These are phyloP conservation scores for Oehlia diaphana DNA, from an alignment of 192 early-diverging fungal genomes.

Conservation along the genomic window DNA sequence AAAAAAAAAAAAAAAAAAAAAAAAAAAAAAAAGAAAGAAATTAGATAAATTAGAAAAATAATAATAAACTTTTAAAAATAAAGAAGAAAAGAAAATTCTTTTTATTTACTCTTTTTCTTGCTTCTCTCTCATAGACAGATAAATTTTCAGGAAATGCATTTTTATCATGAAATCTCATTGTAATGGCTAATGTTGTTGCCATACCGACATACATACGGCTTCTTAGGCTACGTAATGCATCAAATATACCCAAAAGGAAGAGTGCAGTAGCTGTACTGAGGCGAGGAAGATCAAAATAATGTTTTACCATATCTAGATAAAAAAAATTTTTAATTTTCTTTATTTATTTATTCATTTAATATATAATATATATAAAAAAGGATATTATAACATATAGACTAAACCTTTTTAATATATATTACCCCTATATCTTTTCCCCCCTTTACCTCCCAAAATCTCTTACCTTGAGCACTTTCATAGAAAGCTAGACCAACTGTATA, in stretches of 20 bases:
- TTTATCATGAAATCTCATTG: slow-evolving; percentile 19
- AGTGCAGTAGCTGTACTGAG: slow-evolving; percentile 17
- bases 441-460: neutral
- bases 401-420: neutral
- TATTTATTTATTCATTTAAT: neutral
- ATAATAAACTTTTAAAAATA: neutral
- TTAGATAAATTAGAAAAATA: neutral
- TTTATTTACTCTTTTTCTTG: slow-evolving; percentile 21
- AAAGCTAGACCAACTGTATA: slow-evolving; percentile 7
- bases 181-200: slow-evolving; percentile 10
- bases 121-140: neutral
- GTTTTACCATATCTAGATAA: slow-evolving; percentile 7
- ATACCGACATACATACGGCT: slow-evolving; percentile 16
- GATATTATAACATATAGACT: neutral
- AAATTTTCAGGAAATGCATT: neutral
- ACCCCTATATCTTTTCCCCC: neutral
- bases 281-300: slow-evolving; percentile 8
- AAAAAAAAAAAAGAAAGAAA: neutral
- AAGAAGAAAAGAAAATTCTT: neutral
- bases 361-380: neutral
- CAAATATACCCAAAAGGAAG: slow-evolving; percentile 18
- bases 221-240: slow-evolving; percentile 18
- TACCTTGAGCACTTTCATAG: slow-evolving; percentile 24
- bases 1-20: too few relatives aligned
- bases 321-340: neutral